Evolutionary conservation across 257 asterid species (phyloP).

Genomic region (Plantago elongata): DNA sequence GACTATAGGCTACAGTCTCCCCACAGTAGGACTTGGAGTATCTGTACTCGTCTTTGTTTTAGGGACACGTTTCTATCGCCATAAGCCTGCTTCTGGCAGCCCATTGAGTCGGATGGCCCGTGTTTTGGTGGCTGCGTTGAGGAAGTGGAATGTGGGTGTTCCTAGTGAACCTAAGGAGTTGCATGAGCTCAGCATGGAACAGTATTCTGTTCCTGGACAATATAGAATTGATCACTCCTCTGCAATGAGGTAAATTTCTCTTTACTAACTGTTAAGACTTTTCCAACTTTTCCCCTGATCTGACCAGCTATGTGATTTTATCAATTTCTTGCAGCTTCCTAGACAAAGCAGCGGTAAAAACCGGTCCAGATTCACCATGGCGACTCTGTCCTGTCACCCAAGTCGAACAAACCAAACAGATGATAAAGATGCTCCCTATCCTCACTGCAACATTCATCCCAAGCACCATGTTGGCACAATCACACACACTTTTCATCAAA

Average conservation of each 20-base stretch:
- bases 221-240: conserved; percentile 43
- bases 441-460: conserved; percentile 52
- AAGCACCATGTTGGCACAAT: conserved; percentile 56
- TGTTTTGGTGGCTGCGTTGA: conserved; percentile 42
- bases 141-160: conserved; percentile 41
- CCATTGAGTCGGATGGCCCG: conserved; percentile 58
- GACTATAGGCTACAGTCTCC: conserved; percentile 53
- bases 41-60: conserved; percentile 40
- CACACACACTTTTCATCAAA: conserved; percentile 55
- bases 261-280: not conserved
- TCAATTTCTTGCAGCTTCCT: conserved; percentile 35
- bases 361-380: conserved; percentile 34
- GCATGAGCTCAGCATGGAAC: conserved; percentile 39
- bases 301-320: not conserved
- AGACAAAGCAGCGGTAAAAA: conserved; percentile 59
- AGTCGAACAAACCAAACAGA: conserved; percentile 72
- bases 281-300: not conserved
- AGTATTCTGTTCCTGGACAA: conserved; percentile 36
- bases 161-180: conserved; percentile 54
- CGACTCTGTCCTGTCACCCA: conserved; percentile 55
- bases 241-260: conserved; percentile 39
- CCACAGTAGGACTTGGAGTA: conserved; percentile 42
- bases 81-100: conserved; percentile 44
- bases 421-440: conserved; percentile 72
- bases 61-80: conserved; percentile 53